Evolutionary conservation across 192 early-diverging fungal genomes (phyloP).

Genomic region (Phlyctochytrium bullatum): DNA sequence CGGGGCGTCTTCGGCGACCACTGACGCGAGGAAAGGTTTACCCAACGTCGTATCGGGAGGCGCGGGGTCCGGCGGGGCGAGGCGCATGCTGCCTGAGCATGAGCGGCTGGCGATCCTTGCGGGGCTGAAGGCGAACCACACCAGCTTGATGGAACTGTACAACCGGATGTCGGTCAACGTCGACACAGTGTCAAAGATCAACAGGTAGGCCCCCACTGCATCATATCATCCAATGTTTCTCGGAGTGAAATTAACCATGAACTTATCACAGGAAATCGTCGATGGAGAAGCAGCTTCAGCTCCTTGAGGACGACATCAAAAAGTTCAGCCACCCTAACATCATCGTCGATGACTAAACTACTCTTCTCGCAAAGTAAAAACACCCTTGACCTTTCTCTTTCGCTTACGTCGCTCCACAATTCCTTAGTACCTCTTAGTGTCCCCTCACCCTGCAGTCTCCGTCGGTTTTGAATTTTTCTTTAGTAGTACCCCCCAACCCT

Average conservation of each 20-base stretch:
- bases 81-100: constrained; percentile 29
- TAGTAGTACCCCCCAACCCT: no score
- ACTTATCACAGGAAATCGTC: constrained; percentile 27
- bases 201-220: constrained; percentile 19
- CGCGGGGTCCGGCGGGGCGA: not conserved
- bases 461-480: no score
- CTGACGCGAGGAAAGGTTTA: not conserved
- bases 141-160: constrained; percentile 29
- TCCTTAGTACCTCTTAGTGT: no score
- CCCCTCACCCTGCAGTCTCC: no score
- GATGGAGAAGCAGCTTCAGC: constrained; percentile 36
- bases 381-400: no score
- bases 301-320: constrained; percentile 36
- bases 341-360: constrained; percentile 20
- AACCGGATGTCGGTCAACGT: constrained; percentile 27
- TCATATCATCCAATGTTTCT: not conserved
- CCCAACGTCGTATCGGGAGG: not conserved
- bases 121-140: constrained; percentile 33
- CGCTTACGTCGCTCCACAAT: no score
- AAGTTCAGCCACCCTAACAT: constrained; percentile 41
- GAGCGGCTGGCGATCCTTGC: constrained; percentile 32
- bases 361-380: no score
- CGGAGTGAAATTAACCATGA: constrained; percentile 8
- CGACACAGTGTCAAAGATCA: constrained; percentile 40
- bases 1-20: not conserved